Percentiles rank a stretch among this genome's conserved stretches.
Conservation (phyloP, 305 asterid genomes). For the Coffea humblotiana region DNA sequence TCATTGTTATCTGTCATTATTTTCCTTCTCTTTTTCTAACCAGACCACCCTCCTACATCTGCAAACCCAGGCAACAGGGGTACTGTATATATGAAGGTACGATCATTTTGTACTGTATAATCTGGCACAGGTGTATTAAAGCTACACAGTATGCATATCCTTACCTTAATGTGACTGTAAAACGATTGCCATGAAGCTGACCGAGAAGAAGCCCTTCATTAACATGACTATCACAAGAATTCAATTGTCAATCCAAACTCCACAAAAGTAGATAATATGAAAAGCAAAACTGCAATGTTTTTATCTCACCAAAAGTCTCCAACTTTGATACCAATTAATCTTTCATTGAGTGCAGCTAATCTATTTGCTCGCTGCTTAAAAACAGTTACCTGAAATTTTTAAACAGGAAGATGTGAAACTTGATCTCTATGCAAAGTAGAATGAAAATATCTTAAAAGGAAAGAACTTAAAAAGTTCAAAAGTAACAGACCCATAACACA, state of each 20-base stretch:
- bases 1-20: background rate
- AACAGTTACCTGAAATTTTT: constrained; percentile 71
- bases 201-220: constrained; percentile 91
- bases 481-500: background rate
- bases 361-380: constrained; percentile 83
- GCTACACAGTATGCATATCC: background rate
- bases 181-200: constrained; percentile 88
- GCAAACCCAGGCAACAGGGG: background rate
- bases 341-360: constrained; percentile 80
- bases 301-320: constrained; percentile 90
- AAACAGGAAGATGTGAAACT: background rate
- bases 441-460: background rate
- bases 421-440: background rate
- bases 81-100: background rate
- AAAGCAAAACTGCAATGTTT: constrained; percentile 20
- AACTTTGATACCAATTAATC: constrained; percentile 76
- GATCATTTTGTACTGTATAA: background rate
- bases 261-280: constrained; percentile 7
- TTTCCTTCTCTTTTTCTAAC: background rate
- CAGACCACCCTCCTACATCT: background rate
- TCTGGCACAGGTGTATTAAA: background rate
- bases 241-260: constrained; percentile 22
- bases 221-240: constrained; percentile 62
- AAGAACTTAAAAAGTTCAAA: background rate
- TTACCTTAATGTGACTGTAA: constrained; percentile 84